phyloP scores from a whole-genome alignment of 305 asterid genomes.

The Fraxinus dipetala region DNA sequence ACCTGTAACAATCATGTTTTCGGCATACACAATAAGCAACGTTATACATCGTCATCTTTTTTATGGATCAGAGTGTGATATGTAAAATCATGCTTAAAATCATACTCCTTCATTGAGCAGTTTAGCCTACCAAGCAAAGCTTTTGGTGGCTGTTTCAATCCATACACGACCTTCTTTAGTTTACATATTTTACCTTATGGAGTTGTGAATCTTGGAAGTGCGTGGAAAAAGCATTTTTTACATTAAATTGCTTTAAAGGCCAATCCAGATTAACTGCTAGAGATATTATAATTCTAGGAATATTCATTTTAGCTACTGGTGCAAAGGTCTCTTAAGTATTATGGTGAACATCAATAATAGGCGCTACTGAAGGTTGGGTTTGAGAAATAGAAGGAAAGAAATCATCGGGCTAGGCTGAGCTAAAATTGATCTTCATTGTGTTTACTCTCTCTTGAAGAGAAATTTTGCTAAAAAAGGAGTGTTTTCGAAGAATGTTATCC shows the following conservation, averaged over 20 bases:
- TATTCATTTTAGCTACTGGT: neutral
- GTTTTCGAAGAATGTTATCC: neutral
- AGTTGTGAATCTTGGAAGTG: neutral
- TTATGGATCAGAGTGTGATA: neutral
- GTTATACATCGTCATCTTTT: neutral
- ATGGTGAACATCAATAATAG: no score
- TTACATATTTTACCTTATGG: neutral
- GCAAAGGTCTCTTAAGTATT: neutral
- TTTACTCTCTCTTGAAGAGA: neutral
- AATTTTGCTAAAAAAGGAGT: neutral
- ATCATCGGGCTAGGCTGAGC: neutral
- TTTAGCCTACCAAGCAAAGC: neutral
- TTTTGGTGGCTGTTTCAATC: neutral
- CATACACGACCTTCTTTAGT: neutral
- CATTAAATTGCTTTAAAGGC: neutral
- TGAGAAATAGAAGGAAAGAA: neutral
- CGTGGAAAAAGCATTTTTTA: neutral
- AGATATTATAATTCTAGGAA: neutral
- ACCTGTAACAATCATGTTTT: neutral
- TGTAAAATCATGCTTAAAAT: neutral
- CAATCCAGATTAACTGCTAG: neutral
- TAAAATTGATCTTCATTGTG: no score
- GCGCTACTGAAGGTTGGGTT: neutral
- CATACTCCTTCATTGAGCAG: neutral
- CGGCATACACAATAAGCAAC: neutral